phyloP scores from a whole-genome alignment of 805 yeast genomes.

The Yarrowia sp. region DNA sequence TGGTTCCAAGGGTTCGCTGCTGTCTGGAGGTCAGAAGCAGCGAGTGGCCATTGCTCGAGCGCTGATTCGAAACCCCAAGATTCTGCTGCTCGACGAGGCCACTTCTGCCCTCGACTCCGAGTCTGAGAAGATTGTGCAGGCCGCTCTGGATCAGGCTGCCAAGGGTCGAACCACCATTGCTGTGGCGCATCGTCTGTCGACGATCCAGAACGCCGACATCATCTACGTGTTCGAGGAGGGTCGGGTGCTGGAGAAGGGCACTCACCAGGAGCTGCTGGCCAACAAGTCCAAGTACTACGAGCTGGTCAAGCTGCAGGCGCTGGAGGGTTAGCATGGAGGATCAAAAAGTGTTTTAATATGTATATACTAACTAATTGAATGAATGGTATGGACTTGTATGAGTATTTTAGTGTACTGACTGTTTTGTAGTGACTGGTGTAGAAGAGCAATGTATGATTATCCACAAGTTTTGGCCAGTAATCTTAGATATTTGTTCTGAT shows the following conservation, averaged over 20 bases:
- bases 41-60: constrained; percentile 76
- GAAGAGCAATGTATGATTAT: no score
- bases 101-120: constrained; percentile 64
- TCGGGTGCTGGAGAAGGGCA: constrained; percentile 57
- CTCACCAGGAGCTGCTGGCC: constrained; percentile 49
- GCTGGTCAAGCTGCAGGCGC: constrained; percentile 42
- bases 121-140: constrained; percentile 75
- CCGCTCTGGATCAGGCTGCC: constrained; percentile 66
- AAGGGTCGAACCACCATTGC: constrained; percentile 73
- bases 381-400: neutral
- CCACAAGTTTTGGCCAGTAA: no score
- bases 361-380: constrained; percentile 8
- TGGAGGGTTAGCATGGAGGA: constrained; percentile 34
- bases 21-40: constrained; percentile 78
- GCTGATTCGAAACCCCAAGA: constrained; percentile 60
- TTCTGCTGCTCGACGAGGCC: constrained; percentile 67
- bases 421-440: neutral
- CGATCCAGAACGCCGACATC: constrained; percentile 60
- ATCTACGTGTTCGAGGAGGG: constrained; percentile 65
- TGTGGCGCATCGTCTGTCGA: constrained; percentile 79
- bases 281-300: constrained; percentile 42
- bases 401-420: neutral
- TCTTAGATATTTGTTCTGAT: no score
- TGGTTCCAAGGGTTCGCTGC: constrained; percentile 55
- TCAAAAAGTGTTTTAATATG: constrained; percentile 4